Evolutionary conservation across 441 rosid species (phyloP).

Genomic region (Eutrema salsugineum): DNA sequence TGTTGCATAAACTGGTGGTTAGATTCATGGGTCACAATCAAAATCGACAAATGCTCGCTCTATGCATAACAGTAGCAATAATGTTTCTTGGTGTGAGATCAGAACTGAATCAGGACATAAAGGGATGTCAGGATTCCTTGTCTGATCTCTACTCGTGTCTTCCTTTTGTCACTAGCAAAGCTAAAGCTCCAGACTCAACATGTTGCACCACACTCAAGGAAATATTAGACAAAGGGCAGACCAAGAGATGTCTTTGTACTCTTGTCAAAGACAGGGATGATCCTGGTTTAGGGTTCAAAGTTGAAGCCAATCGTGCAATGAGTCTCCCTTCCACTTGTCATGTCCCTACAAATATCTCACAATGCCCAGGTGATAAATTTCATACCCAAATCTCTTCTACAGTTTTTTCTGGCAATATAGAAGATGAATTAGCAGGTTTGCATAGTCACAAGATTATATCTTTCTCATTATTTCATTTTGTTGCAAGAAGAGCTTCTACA

Average conservation of each 20-base stretch:
- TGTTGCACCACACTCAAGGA: constrained; percentile 30
- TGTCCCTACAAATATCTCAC: constrained; percentile 34
- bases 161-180: constrained; percentile 28
- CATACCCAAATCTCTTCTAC: background rate
- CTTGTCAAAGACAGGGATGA: constrained; percentile 40
- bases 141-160: constrained; percentile 36
- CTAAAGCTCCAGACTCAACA: constrained; percentile 33
- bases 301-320: constrained; percentile 45
- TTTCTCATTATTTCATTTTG: background rate
- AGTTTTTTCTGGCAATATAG: background rate
- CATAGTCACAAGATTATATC: background rate
- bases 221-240: constrained; percentile 26
- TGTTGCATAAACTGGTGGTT: background rate
- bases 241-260: constrained; percentile 39
- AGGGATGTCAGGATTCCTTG: constrained; percentile 33
- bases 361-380: constrained; percentile 32
- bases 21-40: constrained; percentile 21
- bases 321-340: constrained; percentile 39
- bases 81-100: constrained; percentile 30
- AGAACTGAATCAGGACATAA: constrained; percentile 29
- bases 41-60: constrained; percentile 6
- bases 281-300: constrained; percentile 38
- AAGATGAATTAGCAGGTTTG: background rate
- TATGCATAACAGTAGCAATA: constrained; percentile 20
- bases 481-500: constrained; percentile 38